Evolutionary conservation across 352 stramenopile species (phyloP).

Genomic region (Phytopythium montanum): DNA sequence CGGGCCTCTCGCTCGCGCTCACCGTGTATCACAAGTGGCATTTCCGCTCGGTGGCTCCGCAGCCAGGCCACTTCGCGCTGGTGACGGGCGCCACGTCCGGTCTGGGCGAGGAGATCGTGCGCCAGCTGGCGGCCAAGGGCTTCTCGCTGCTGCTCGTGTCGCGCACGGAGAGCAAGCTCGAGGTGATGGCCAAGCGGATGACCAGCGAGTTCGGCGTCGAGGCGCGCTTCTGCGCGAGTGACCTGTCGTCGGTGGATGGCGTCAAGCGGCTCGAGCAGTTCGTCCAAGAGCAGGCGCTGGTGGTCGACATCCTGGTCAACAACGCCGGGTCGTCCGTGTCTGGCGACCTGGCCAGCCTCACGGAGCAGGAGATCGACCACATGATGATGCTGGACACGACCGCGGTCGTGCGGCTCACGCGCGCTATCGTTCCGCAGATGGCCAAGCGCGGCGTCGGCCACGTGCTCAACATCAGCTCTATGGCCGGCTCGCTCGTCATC

Average conservation of each 20-base stretch:
- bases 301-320: conserved; percentile 78
- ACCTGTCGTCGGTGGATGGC: conserved; percentile 37
- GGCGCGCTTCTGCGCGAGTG: conserved; percentile 34
- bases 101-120: conserved; percentile 66
- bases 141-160: conserved; percentile 61
- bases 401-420: conserved; percentile 42
- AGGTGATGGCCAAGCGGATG: conserved; percentile 52
- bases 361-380: conserved; percentile 28
- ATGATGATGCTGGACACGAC: conserved; percentile 63
- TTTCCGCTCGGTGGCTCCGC: conserved; percentile 26
- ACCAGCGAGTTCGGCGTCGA: conserved; percentile 33
- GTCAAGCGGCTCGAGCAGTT: conserved; percentile 34
- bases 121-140: conserved; percentile 53
- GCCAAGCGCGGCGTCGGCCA: conserved; percentile 51
- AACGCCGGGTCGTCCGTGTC: conserved; percentile 48
- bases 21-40: conserved; percentile 44
- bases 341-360: conserved; percentile 31
- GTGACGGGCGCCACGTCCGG: conserved; percentile 68
- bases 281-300: conserved; percentile 36
- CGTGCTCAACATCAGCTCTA: conserved; percentile 74
- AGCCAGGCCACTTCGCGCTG: conserved; percentile 32
- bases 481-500: conserved; percentile 44
- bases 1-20: conserved; percentile 33
- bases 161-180: conserved; percentile 37
- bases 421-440: conserved; percentile 65